Evolutionary conservation across 2,329 filamentous ascomycete genomes (phyloP), one percentile per base, ranked within the genome.

Genomic region (Tolypocladium tundrense): DNA sequence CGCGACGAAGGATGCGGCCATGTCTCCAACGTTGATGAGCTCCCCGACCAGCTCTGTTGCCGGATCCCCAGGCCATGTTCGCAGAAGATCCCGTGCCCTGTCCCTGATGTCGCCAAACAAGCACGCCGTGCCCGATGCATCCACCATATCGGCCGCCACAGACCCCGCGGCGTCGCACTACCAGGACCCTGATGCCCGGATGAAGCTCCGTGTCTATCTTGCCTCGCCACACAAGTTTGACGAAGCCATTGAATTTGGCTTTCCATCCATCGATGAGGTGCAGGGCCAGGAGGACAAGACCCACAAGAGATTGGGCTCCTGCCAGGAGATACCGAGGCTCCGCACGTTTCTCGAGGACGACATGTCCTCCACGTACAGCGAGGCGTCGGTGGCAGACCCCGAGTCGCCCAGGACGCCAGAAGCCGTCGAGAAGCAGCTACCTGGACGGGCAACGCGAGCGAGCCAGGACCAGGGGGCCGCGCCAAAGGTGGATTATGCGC

Each of bases 171-270:
- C 90, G 4, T 84, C 89, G 42, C 88, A 96, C 73, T 97, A 96
- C 67, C 90, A 91, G 69, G 91, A 97, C 65, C 91, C 91, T 0
- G 90, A 96, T 69, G 90, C 92, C 43, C 84, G 93, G 40, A 79
- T 90, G 65, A 96, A 95, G 73, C 77, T 97, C 24, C 86, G 91
- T 14, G 85, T 90, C 8, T 96, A 92, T 66, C 82, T 96, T 24
- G 88, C 90, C 9, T 96, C 91, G 1, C 88, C 92, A 1, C 90
- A 96, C 64, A 96, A 96, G 69, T 97, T 97, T 65, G 93, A 97
- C 69, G 93, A 97, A 72, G 91, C 90, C 1, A 83, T 97, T 56
- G 90, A 96, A 69, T 97, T 95, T 72, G 93, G 93, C 0, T 97
- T 97, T 66, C 91, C 91, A 0, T 85, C 87, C 0, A 77, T 77